Conservation (phyloP, 208 protist genomes). For the Zelonia costaricensis region DNA sequence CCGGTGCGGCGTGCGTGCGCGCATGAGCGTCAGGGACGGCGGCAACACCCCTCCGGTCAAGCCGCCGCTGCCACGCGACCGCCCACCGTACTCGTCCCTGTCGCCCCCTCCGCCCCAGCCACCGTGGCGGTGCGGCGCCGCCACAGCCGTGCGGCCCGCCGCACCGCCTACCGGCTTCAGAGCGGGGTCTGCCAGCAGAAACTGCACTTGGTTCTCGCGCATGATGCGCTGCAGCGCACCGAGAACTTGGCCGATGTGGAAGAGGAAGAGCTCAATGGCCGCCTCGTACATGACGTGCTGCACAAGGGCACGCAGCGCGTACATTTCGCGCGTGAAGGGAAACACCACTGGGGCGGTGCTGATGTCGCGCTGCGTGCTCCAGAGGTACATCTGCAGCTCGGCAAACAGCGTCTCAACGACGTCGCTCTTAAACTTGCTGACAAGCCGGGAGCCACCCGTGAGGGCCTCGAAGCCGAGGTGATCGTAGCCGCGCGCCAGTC, state of each 20-base stretch:
- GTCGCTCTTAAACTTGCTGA: slow-evolving; percentile 93
- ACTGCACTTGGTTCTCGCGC: slow-evolving; percentile 75
- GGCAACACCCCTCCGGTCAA: background rate
- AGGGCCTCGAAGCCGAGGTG: slow-evolving; percentile 78
- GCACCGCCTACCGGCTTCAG: background rate
- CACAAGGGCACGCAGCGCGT: slow-evolving; percentile 69
- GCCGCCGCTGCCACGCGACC: background rate
- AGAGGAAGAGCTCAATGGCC: slow-evolving; percentile 84
- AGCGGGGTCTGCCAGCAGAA: slow-evolving; percentile 53
- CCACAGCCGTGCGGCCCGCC: no score
- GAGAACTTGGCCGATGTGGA: slow-evolving; percentile 67
- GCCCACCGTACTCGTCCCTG: background rate
- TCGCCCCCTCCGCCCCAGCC: background rate
- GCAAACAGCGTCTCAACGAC: slow-evolving; percentile 89
- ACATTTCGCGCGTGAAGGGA: slow-evolving; percentile 69
- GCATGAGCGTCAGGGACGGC: slow-evolving; percentile 16
- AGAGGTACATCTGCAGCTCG: slow-evolving; percentile 85
- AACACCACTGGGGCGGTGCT: slow-evolving; percentile 42
- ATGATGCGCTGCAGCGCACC: slow-evolving; percentile 67
- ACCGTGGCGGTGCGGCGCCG: background rate
- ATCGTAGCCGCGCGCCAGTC: slow-evolving; percentile 82
- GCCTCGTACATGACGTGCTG: slow-evolving; percentile 84
- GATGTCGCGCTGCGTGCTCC: slow-evolving; percentile 63
- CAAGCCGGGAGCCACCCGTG: slow-evolving; percentile 66
- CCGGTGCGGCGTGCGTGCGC: slow-evolving; percentile 2